These are phyloP conservation scores for Cylindrotheca fusiformis DNA, from an alignment of 108 stramenopile species.

Conservation along the genomic window DNA sequence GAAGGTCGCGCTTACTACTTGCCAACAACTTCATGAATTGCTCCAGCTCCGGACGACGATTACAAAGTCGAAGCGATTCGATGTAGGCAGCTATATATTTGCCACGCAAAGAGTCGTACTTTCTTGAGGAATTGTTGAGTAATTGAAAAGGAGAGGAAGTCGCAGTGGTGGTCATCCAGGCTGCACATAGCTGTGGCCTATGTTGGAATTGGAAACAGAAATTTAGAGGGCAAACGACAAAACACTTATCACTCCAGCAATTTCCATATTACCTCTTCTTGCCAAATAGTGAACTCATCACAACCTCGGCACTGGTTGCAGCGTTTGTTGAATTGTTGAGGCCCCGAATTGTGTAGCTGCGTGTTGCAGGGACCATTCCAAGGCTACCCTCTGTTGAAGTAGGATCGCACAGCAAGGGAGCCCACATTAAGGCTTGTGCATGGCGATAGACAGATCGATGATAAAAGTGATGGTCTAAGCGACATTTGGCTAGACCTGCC, in stretches of 20 bases:
- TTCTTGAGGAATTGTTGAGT: slow-evolving; percentile 71
- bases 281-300: slow-evolving; percentile 67
- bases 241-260: slow-evolving; percentile 1
- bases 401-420: slow-evolving; percentile 67
- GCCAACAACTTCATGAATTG: slow-evolving; percentile 48
- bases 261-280: slow-evolving; percentile 50
- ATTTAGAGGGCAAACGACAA: neutral
- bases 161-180: slow-evolving; percentile 79
- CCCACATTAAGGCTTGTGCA: slow-evolving; percentile 81
- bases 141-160: slow-evolving; percentile 66
- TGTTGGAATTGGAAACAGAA: slow-evolving; percentile 8
- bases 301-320: slow-evolving; percentile 49
- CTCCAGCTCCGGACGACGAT: slow-evolving; percentile 49
- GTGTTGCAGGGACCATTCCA: slow-evolving; percentile 41
- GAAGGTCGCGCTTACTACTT: slow-evolving; percentile 57
- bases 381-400: slow-evolving; percentile 38
- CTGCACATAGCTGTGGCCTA: slow-evolving; percentile 70
- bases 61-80: slow-evolving; percentile 46
- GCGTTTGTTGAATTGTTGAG: slow-evolving; percentile 46
- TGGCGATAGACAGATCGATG: slow-evolving; percentile 83
- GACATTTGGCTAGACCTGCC: slow-evolving; percentile 60
- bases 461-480: slow-evolving; percentile 59
- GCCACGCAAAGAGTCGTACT: slow-evolving; percentile 76
- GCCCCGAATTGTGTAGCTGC: slow-evolving; percentile 45
- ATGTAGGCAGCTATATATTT: slow-evolving; percentile 78